Evolutionary conservation across 139 green algal genomes (phyloP).

Genomic region (Chlamydomonas sp.): DNA sequence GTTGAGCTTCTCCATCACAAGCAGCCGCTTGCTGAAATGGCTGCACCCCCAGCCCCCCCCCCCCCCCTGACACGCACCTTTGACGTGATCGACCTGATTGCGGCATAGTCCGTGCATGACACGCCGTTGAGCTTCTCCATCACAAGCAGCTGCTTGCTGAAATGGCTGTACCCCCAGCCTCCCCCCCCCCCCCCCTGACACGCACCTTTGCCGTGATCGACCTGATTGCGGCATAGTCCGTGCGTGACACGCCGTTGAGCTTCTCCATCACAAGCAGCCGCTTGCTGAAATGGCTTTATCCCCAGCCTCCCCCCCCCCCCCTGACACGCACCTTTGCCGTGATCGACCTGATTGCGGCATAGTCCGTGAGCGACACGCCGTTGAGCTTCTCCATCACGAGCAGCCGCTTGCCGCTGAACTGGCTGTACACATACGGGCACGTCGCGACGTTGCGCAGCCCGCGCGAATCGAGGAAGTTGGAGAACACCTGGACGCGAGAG

Average conservation of each 20-base stretch:
- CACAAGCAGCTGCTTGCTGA: no score
- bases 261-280: constrained; percentile 90
- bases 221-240: constrained; percentile 81
- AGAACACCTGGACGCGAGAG: constrained; percentile 8
- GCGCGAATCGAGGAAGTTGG: constrained; percentile 58
- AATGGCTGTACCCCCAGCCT: no score
- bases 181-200: no score
- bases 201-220: constrained; percentile 47
- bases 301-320: no score
- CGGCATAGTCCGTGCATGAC: constrained; percentile 80
- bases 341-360: constrained; percentile 70
- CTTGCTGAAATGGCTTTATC: no score
- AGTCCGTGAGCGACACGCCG: constrained; percentile 86
- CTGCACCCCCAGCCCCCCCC: no score
- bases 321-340: no score
- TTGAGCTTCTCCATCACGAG: constrained; percentile 87
- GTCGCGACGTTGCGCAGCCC: constrained; percentile 59
- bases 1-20: constrained; percentile 86
- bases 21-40: no score
- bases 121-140: constrained; percentile 87
- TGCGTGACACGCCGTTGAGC: constrained; percentile 81
- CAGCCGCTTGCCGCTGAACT: constrained; percentile 75
- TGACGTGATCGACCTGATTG: constrained; percentile 60
- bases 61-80: no score
- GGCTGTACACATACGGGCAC: constrained; percentile 69